A percentile compares a stretch with the other conserved stretches of the same genome.
phyloP scores from a whole-genome alignment of 2,329 filamentous ascomycete genomes.

The Pseudogymnoascus sp. region DNA sequence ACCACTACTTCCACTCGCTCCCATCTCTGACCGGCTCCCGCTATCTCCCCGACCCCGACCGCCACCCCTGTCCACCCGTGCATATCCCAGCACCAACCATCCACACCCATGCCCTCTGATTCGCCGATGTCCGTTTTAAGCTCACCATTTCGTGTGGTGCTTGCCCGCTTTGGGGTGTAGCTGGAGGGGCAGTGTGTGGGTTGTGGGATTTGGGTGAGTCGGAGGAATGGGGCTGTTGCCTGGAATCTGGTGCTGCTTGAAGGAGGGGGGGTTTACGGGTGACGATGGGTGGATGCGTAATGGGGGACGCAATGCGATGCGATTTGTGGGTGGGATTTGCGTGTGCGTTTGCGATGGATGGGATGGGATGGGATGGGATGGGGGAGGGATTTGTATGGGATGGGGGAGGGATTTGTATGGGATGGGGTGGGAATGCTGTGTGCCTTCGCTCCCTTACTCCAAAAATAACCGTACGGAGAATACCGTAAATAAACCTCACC shows the following conservation, averaged over 20 bases:
- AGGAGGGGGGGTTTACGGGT: neutral
- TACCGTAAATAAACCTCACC: neutral
- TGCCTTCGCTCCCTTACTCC: neutral
- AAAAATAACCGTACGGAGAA: neutral
- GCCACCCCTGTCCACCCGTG: neutral
- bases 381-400: no score
- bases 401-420: no score
- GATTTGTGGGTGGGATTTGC: neutral
- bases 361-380: neutral
- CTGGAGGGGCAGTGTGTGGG: neutral
- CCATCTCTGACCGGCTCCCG: neutral
- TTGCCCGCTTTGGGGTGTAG: neutral
- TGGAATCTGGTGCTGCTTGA: slow-evolving; percentile 4
- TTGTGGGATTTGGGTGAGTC: neutral
- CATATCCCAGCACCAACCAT: neutral
- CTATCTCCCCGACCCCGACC: neutral
- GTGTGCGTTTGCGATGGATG: neutral
- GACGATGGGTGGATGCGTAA: neutral
- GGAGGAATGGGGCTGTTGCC: neutral
- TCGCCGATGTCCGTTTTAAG: neutral
- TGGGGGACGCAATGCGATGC: neutral
- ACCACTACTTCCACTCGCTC: neutral
- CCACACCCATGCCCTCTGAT: neutral
- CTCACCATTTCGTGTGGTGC: neutral
- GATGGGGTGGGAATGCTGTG: neutral